Evolutionary conservation across 495 filamentous ascomycete species (phyloP).

Genomic region (Podospora pseudocomata): DNA sequence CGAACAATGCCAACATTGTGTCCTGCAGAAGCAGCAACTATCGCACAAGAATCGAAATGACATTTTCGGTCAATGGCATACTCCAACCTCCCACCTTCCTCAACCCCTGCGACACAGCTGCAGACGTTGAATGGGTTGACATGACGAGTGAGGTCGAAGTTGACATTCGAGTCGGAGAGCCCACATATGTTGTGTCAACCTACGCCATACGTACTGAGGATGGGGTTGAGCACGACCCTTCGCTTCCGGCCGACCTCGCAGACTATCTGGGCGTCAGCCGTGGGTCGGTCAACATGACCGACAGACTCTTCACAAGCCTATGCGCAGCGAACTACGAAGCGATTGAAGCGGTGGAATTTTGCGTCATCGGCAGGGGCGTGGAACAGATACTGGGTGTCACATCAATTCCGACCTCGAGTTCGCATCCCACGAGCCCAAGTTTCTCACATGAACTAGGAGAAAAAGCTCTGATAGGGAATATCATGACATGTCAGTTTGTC

Average conservation of each 20-base stretch:
- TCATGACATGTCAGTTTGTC: slow-evolving; percentile 19
- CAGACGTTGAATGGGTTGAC: slow-evolving; percentile 8
- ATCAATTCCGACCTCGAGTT: slow-evolving; percentile 8
- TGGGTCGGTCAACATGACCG: slow-evolving; percentile 16
- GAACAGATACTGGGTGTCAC: slow-evolving; percentile 21
- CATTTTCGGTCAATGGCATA: slow-evolving; percentile 10
- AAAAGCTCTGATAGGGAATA: slow-evolving; percentile 17
- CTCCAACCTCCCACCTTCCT: background rate
- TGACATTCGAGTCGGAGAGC: slow-evolving; percentile 7
- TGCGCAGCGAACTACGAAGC: slow-evolving; percentile 21
- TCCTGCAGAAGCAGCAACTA: slow-evolving; percentile 14
- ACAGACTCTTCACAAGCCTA: slow-evolving; percentile 17
- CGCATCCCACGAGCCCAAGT: background rate
- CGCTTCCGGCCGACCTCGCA: slow-evolving; percentile 10
- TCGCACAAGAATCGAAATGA: slow-evolving; percentile 8
- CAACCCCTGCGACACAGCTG: background rate
- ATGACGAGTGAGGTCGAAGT: slow-evolving; percentile 14
- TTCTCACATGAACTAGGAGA: background rate
- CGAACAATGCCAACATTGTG: background rate
- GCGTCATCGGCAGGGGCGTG: slow-evolving; percentile 18
- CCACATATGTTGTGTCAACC: slow-evolving; percentile 14
- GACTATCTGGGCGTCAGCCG: slow-evolving; percentile 16
- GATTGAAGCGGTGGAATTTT: slow-evolving; percentile 21
- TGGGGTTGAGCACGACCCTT: background rate
- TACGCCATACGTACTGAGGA: slow-evolving; percentile 12